A percentile compares a stretch with the other conserved stretches of the same genome.
These are phyloP conservation scores for Trifolium subterraneum DNA, from an alignment of 306 rosid genomes.

Conservation along the genomic window DNA sequence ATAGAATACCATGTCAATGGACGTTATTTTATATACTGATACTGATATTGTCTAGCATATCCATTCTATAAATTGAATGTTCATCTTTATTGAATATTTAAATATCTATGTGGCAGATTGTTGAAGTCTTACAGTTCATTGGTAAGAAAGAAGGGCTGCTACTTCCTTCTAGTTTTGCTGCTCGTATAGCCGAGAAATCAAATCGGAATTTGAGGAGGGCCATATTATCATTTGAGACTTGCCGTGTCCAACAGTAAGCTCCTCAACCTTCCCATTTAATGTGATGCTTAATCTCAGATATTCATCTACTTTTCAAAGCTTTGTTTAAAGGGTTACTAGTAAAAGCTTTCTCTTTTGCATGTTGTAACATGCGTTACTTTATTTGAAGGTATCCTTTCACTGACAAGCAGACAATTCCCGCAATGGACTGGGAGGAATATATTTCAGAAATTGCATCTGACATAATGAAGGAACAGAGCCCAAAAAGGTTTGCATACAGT, in stretches of 20 bases:
- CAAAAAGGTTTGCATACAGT: slow-evolving; percentile 67
- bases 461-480: slow-evolving; percentile 98
- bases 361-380: slow-evolving; percentile 34
- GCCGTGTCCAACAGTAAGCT: slow-evolving; percentile 88
- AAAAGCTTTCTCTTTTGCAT: slow-evolving; percentile 39
- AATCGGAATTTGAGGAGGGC: slow-evolving; percentile 87
- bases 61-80: slow-evolving; percentile 26
- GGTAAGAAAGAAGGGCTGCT: slow-evolving; percentile 90
- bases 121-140: slow-evolving; percentile 70
- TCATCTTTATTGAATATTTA: slow-evolving; percentile 13
- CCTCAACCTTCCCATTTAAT: slow-evolving; percentile 29
- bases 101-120: slow-evolving; percentile 58
- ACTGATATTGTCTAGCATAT: not conserved
- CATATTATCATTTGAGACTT: slow-evolving; percentile 84
- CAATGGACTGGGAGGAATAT: slow-evolving; percentile 99
- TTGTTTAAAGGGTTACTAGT: slow-evolving; percentile 28
- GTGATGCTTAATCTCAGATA: slow-evolving; percentile 16
- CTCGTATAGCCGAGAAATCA: slow-evolving; percentile 81
- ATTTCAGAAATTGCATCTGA: slow-evolving; percentile 86
- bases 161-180: slow-evolving; percentile 75
- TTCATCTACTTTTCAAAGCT: slow-evolving; percentile 23
- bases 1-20: slow-evolving; percentile 1
- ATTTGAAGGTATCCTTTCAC: slow-evolving; percentile 84
- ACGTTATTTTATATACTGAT: not conserved
- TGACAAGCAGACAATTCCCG: slow-evolving; percentile 70